These are phyloP conservation scores for Trypanosomatidae sp. DNA, from an alignment of 208 protist species.

Conservation along the genomic window DNA sequence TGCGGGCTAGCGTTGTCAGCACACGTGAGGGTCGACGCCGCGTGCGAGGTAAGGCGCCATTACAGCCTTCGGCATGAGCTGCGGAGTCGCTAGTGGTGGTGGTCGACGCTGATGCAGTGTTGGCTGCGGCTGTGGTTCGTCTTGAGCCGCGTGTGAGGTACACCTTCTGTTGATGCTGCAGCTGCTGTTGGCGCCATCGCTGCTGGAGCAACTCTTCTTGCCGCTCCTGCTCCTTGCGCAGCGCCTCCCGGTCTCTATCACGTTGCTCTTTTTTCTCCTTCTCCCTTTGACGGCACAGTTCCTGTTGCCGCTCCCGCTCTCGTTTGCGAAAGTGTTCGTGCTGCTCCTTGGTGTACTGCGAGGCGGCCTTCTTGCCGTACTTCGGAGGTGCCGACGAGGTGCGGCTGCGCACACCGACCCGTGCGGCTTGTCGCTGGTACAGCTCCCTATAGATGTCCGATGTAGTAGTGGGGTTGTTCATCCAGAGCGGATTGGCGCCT, in stretches of 20 bases:
- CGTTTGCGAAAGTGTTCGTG: slow-evolving; percentile 58
- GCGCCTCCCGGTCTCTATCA: slow-evolving; percentile 48
- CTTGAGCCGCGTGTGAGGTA: not conserved
- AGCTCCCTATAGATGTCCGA: slow-evolving; percentile 38
- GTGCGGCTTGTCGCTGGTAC: slow-evolving; percentile 26
- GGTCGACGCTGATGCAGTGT: not conserved
- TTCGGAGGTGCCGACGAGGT: slow-evolving; percentile 10
- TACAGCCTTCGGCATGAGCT: not conserved
- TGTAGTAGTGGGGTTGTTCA: slow-evolving; percentile 27
- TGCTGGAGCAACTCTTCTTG: slow-evolving; percentile 49
- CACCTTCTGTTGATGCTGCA: slow-evolving; percentile 9
- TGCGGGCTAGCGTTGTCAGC: slow-evolving; percentile 13
- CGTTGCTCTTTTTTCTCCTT: slow-evolving; percentile 44
- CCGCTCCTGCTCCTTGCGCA: slow-evolving; percentile 48
- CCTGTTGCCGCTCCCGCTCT: slow-evolving; percentile 66
- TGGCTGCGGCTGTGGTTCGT: not conserved
- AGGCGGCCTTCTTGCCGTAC: slow-evolving; percentile 6
- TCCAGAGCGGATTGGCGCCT: slow-evolving; percentile 29
- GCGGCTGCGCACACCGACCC: slow-evolving; percentile 6
- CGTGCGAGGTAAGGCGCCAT: not conserved
- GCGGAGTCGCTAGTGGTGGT: not conserved
- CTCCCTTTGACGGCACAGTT: slow-evolving; percentile 43
- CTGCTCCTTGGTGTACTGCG: slow-evolving; percentile 68
- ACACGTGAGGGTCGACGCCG: not conserved
- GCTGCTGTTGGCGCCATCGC: slow-evolving; percentile 48